Evolutionary conservation across 305 asterid species (phyloP).

Genomic region (Nicotiana rustica): DNA sequence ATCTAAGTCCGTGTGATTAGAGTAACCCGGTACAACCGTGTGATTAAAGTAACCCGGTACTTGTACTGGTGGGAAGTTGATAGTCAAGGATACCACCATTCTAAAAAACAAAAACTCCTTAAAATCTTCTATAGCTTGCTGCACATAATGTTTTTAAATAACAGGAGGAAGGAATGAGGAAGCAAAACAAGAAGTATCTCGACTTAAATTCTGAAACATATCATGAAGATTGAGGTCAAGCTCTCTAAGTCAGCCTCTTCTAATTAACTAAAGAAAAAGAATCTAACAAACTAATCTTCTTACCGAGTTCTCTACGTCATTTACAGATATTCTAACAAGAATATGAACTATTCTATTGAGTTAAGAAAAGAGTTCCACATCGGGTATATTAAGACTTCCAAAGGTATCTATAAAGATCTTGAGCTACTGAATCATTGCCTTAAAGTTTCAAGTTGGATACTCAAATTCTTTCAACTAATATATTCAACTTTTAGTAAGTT

Average conservation of each 20-base stretch:
- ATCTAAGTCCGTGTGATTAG: too few species aligned
- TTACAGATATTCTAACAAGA: not conserved
- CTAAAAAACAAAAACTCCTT: too few species aligned
- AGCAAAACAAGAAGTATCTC: not conserved
- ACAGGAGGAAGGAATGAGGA: not conserved
- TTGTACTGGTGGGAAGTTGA: too few species aligned
- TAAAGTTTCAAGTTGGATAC: not conserved
- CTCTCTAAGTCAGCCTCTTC: not conserved
- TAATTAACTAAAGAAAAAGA: too few species aligned
- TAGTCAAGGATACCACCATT: too few species aligned
- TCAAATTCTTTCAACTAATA: not conserved
- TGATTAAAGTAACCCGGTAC: too few species aligned
- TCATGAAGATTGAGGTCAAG: not conserved
- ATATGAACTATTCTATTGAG: slow-evolving; percentile 24
- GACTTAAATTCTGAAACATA: not conserved
- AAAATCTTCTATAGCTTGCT: not conserved
- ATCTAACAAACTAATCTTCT: too few species aligned
- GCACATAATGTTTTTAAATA: not conserved
- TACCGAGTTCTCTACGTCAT: not conserved
- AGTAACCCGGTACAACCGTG: too few species aligned
- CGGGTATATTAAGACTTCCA: not conserved
- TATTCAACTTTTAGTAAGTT: slow-evolving; percentile 15
- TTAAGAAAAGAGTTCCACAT: not conserved
- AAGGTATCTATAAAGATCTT: slow-evolving; percentile 8
- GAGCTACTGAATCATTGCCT: not conserved